Percentiles rank a stretch among this genome's conserved stretches.
Conservation (phyloP, 2,329 filamentous ascomycete genomes). For the Septoria petroselini region DNA sequence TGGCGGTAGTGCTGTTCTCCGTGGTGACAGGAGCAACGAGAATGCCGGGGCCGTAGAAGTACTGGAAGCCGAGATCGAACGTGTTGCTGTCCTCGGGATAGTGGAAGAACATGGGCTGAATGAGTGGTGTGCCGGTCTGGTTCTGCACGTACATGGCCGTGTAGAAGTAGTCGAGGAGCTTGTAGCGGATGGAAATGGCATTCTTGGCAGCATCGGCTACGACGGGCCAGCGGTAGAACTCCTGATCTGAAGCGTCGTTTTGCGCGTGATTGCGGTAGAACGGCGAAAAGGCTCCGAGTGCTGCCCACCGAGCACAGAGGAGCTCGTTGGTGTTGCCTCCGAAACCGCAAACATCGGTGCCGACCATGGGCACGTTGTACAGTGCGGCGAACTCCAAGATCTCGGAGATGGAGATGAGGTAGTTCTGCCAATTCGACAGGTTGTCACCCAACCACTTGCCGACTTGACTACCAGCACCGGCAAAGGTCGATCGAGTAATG, state of each 20-base stretch:
- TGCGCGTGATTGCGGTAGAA: constrained; percentile 75
- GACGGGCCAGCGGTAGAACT: constrained; percentile 67
- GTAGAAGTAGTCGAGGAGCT: constrained; percentile 76
- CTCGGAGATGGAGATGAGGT: constrained; percentile 43
- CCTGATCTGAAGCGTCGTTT: constrained; percentile 55
- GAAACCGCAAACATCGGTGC: constrained; percentile 72
- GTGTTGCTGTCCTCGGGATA: constrained; percentile 60
- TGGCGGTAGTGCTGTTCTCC: constrained; percentile 52
- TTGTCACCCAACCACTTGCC: constrained; percentile 63
- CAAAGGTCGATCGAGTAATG: constrained; percentile 73
- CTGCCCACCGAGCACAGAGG: constrained; percentile 73
- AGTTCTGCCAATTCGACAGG: constrained; percentile 44
- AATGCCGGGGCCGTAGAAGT: constrained; percentile 58
- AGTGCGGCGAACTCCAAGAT: constrained; percentile 48
- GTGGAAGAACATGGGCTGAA: constrained; percentile 69
- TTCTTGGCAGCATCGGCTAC: constrained; percentile 64
- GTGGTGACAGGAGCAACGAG: constrained; percentile 57
- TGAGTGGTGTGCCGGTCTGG: constrained; percentile 59
- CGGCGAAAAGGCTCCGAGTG: constrained; percentile 68
- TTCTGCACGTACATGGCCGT: constrained; percentile 64
- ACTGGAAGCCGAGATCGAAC: constrained; percentile 54
- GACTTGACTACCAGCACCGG: constrained; percentile 62
- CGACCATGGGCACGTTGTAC: constrained; percentile 50
- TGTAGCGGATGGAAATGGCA: constrained; percentile 70
- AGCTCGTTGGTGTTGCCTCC: constrained; percentile 63